Evolutionary conservation across 768 basidiomycete genomes (phyloP), one percentile per base, ranked within the genome.

Genomic region (Lanmaoa pseudosensibilis): DNA sequence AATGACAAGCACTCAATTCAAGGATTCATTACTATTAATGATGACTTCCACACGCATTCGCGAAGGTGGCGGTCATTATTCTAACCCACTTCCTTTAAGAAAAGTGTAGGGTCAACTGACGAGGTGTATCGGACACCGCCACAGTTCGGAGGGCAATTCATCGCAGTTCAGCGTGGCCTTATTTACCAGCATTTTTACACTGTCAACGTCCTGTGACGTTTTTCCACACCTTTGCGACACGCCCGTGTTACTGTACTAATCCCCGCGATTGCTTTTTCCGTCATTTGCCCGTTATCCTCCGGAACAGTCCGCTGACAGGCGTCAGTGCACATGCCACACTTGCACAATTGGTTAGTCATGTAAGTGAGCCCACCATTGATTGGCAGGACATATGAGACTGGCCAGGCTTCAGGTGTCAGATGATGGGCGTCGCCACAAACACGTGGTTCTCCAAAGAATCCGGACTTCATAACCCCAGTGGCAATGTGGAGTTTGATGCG

Each of bases 1-100:
- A 34, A 39, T 32, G 55, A 23, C 30, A 34, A 25, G 30, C 37
- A 16, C 45, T 57, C 47, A 23, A 23, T 58, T 34, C 34, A 30
- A 49, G 23, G 18, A 46, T 32, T 40, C 43, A 40, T 46, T 32
- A 52, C 47, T 49, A 51, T 57, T 57, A 18, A 45, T 18, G 36
- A 52, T 23, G 32, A 39, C 55, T 52, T 46, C 62, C 36, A 10
- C 46, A 13, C 43, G n/a, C 46, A 38, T 49, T 46, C 58, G 25
- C 49, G 48, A 61, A 57, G 54, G 51, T 32, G 54, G 52, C 63
- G 52, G 58, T 57, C 52, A 57, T 57, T 19, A n/a, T 27, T 27
- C 37, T 49, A 61, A 50, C 27, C 5, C 40, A 39, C 43, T 41
- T 47, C 36, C 21, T 52, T 45, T 27, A 37, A 58, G 36, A 56